These are phyloP conservation scores for Fusarium sp. DNA, from an alignment of 2,329 filamentous ascomycete genomes.

Conservation along the genomic window DNA sequence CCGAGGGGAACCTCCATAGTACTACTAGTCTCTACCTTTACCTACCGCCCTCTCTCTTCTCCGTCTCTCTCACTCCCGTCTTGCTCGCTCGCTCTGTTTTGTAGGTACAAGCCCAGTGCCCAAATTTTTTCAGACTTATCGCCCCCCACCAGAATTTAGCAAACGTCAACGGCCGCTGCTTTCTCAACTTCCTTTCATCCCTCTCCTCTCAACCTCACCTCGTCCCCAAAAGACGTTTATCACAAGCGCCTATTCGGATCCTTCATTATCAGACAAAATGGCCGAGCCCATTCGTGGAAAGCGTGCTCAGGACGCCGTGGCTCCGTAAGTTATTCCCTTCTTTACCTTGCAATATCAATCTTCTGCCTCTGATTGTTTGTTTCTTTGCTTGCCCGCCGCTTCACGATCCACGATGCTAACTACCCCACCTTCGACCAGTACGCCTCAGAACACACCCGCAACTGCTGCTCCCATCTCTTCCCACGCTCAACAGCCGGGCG, in stretches of 20 bases:
- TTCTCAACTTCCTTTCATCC: constrained; percentile 48
- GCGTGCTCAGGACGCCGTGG: constrained; percentile 64
- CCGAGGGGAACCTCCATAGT: not conserved
- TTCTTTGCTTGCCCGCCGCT: constrained; percentile 35
- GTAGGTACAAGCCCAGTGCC: constrained; percentile 42
- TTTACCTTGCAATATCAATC: constrained; percentile 20
- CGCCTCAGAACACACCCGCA: constrained; percentile 97
- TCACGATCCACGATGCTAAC: constrained; percentile 45
- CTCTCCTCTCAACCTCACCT: constrained; percentile 45
- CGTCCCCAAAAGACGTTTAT: constrained; percentile 44
- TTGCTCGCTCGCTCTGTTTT: constrained; percentile 27
- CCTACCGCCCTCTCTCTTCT: not conserved
- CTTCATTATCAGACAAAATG: constrained; percentile 56
- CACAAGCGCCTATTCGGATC: constrained; percentile 40
- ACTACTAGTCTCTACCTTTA: not conserved
- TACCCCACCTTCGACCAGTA: constrained; percentile 71
- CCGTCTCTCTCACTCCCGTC: not conserved
- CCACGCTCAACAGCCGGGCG: constrained; percentile 92
- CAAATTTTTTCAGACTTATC: constrained; percentile 49
- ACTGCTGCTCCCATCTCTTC: constrained; percentile 97
- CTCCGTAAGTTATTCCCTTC: constrained; percentile 61
- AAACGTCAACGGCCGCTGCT: constrained; percentile 49
- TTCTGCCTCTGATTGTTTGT: constrained; percentile 17
- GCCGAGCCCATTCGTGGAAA: constrained; percentile 73
- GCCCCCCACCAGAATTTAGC: constrained; percentile 54